Base-by-base conservation (phyloP, 1,284 basidiomycete species). In the Sutorius eximius region DNA sequence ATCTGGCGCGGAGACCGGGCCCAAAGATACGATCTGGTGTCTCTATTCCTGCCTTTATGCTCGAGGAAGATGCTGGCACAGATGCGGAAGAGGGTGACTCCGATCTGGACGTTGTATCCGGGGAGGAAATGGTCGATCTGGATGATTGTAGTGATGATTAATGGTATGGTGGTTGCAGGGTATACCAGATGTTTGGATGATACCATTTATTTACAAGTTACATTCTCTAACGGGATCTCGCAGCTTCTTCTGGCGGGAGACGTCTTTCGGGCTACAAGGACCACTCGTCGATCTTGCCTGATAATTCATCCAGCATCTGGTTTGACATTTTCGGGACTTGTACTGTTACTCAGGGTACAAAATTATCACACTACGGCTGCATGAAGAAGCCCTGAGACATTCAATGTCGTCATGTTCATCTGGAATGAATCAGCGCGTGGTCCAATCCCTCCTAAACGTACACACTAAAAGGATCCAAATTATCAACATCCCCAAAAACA, bases 401-500 rank as follows among this genome's bases (percentile, higher is more conserved):
- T 92, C 91, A 13, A 77, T 78, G 60, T 98, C 95, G 0, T 83
- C 82, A 63, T 95, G 87, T 61, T 95, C 91, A 46, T 78, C 85
- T 86, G 2, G 60, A 3, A 42, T 33, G 33, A 32, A n/a, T 20
- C 7, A 18, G 10, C n/a, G n/a, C 24, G 2, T 37, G 22, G 4
- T 10, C 30, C 5, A 49, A 0, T 37, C 1, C 11, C 18, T 27
- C 18, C 8, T 1, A 5, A 5, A 74, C 16, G 0, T 38, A 54
- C 68, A 53, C 51, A 80, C 82, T 73, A 75, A 94, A 95, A 0
- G 92, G 94, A 74, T 97, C 94, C 4, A 96, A 71, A 61, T 95
- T 95, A 20, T 93, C 24, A 96, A 75, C 0, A 89, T 94, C 0
- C 94, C 93, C 0, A 88, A 90, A 75, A 97, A 96, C 4, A 96